Conservation (phyloP, 2,329 filamentous ascomycete species). For the Monilinia fructigena region DNA sequence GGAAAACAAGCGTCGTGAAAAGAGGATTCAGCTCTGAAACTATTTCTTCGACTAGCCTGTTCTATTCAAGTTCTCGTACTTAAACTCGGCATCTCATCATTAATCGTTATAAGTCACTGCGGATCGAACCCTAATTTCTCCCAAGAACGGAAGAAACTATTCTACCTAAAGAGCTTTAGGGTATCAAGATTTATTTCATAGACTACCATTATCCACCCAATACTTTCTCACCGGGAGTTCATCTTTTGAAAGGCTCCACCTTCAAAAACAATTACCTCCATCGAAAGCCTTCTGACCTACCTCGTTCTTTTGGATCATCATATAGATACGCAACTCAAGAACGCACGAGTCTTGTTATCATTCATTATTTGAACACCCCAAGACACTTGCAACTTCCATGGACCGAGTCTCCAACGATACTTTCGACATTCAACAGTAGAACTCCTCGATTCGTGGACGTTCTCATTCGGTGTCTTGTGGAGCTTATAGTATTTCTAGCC, state of each 20-base stretch:
- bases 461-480: background rate
- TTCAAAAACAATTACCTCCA: background rate
- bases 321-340: slow-evolving; percentile 13
- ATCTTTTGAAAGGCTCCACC: slow-evolving; percentile 16
- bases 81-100: slow-evolving; percentile 20
- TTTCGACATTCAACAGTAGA: slow-evolving; percentile 16
- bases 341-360: background rate
- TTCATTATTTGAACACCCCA: slow-evolving; percentile 1
- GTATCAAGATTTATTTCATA: slow-evolving; percentile 7
- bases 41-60: slow-evolving; percentile 18
- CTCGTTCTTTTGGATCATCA: slow-evolving; percentile 7
- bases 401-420: slow-evolving; percentile 14
- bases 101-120: slow-evolving; percentile 14
- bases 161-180: slow-evolving; percentile 10
- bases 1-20: slow-evolving; percentile 15
- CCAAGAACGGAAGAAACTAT: slow-evolving; percentile 10
- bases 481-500: slow-evolving; percentile 13
- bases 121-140: slow-evolving; percentile 13
- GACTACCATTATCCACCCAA: slow-evolving; percentile 19
- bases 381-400: slow-evolving; percentile 25
- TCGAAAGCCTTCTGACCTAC: slow-evolving; percentile 7
- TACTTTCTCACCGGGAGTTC: slow-evolving; percentile 10
- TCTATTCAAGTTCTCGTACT: slow-evolving; percentile 18
- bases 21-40: slow-evolving; percentile 20
- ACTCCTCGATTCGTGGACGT: slow-evolving; percentile 6